phyloP scores from a whole-genome alignment of 768 basidiomycete species.

The Trametes maxima region DNA sequence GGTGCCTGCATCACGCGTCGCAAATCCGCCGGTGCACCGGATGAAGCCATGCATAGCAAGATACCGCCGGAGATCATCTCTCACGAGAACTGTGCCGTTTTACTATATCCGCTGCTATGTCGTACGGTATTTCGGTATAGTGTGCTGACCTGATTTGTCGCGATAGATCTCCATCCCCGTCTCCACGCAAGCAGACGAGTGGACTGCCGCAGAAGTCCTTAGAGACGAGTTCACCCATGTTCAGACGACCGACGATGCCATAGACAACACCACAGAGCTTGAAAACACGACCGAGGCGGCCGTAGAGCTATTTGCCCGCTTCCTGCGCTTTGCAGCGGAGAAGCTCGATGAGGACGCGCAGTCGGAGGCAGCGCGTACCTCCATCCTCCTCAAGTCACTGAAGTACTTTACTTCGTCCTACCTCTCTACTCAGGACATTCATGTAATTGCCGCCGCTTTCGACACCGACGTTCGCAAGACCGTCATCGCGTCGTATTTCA shows the following conservation, averaged over 20 bases:
- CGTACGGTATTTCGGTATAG: neutral
- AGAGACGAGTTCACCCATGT: constrained; percentile 83
- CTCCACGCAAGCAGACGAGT: constrained; percentile 76
- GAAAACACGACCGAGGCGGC: constrained; percentile 64
- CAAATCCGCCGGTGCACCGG: neutral
- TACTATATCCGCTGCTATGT: neutral
- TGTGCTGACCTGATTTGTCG: constrained; percentile 10
- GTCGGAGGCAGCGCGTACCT: constrained; percentile 53
- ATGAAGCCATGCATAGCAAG: neutral
- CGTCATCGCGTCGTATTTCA: constrained; percentile 79
- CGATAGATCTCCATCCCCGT: constrained; percentile 83
- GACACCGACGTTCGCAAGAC: constrained; percentile 75
- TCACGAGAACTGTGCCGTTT: neutral
- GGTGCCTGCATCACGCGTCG: constrained; percentile 6
- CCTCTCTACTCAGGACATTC: constrained; percentile 75
- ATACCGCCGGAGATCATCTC: neutral
- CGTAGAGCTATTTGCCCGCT: constrained; percentile 79
- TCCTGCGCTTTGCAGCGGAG: constrained; percentile 75
- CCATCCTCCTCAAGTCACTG: constrained; percentile 74
- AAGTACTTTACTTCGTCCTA: constrained; percentile 77
- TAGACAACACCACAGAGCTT: constrained; percentile 53
- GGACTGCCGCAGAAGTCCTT: constrained; percentile 92
- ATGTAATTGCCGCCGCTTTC: constrained; percentile 75
- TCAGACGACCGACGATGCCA: constrained; percentile 57
- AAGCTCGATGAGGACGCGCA: constrained; percentile 59